Evolutionary conservation across 805 yeast species (phyloP), one percentile per base, ranked within the genome.

Genomic region (Saturnispora saitoi): DNA sequence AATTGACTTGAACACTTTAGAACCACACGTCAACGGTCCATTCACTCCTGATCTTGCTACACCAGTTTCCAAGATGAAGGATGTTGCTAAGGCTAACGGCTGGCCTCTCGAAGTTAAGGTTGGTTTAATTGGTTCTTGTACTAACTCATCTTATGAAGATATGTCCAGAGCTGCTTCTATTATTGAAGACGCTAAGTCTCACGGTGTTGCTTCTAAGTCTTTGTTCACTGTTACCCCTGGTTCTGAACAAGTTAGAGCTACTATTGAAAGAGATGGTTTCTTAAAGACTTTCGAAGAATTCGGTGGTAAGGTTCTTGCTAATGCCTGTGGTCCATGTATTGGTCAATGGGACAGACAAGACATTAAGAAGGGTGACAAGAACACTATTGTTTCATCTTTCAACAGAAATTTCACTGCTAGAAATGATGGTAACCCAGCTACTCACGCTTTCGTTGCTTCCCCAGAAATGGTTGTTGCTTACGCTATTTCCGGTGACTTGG

Each of bases 281-380:
- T 78, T 86, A 53, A 74, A 83, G 42, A 80, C 83, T 39, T 89
- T 91, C 66, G 81, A 83, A 66, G 80, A 83, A 48, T 83, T 81
- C 60, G 98, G 98, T 52, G 99, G 96, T 58, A 76, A 79, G 51
- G 95, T 91, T 41, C 76, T 91, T 58, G 96, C 98, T 48, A 91
- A 91, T 67, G 99, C 99, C 19, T 91, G 99, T 77, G 99, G 99
- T 58, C 99, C 98, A 62, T 91, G 99, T 75, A 91, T 91, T 65
- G 99, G 99, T 51, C 99, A 91, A 75, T 91, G 99, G 99, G 96
- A 93, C 67, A 85, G 98, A 74, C 75, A 77, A 56, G 95, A 86
- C 64, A 77, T 86, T 53, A 60, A 67, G 60, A 67, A 67, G 64
- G 71, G 71, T 59, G 88, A 82, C 55, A 74, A 75, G 59, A 90